Evolutionary conservation across 2,329 filamentous ascomycete species (phyloP), one percentile per base, ranked within the genome.

Genomic region (Harringtonia aguacate): DNA sequence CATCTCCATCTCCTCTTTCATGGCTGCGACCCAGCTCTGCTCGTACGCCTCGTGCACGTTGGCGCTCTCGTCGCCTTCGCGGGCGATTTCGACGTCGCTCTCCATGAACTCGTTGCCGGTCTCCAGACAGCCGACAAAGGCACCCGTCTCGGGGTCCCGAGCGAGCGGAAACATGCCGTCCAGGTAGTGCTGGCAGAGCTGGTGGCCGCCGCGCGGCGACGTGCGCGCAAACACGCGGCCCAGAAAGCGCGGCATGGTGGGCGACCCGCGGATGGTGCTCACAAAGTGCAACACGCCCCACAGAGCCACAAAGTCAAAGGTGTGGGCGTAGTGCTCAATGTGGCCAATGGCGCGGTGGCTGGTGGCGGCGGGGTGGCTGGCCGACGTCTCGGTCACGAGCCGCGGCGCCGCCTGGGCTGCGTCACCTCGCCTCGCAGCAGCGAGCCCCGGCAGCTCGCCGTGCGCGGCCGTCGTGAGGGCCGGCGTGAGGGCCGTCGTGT

Each of bases 271-370:
- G 1, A 62, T 58, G 3, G 68, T 57, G 21, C 63, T 61, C 41
- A 73, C 70, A 24, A 85, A 87, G 57, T 84, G 73, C 30, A 90
- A 65, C 7, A 88, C 77, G 2, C 86, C 86, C 72, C 82, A 86
- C 10, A 79, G 65, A 4, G 84, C 74, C 3, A 90, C 84, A 51
- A 86, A 84, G 53, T 92, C 86, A 15, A 69, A 73, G 9, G 72
- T 73, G 56, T 89, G 84, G 3, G 80, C 81, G 55, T 89, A 92
- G 60, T 92, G 86, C 61, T 92, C 86, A 33, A 92, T 81, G 51
- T 88, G 72, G 7, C 73, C 70, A 41, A 90, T 79, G 3, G 74
- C 73, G 34, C 67, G 63, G 48, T 68, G 66, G 6, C 67, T 61
- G 9, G 66, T 59, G 2, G 64, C 56, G 4, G 55, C 52, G 2